These are phyloP conservation scores for Clavispora asparagi DNA, from an alignment of 805 yeast genomes.

Conservation along the genomic window DNA sequence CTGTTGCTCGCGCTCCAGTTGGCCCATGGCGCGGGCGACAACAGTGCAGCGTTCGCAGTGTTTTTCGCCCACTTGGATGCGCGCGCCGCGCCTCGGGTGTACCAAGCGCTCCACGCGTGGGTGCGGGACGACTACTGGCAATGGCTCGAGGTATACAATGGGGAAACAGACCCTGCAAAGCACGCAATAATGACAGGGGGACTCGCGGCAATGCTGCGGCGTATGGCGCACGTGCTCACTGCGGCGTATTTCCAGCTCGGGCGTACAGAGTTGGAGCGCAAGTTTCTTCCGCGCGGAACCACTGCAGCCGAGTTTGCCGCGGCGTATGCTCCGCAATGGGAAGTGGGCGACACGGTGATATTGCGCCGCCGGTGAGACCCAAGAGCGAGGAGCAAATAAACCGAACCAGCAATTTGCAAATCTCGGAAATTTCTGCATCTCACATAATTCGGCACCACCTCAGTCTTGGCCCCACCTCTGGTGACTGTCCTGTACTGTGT, in stretches of 20 bases:
- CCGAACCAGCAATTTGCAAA: too few relatives aligned
- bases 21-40: slow-evolving; percentile 34
- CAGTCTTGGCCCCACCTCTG: too few relatives aligned
- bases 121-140: slow-evolving; percentile 23
- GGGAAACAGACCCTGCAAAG: slow-evolving; percentile 26
- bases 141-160: slow-evolving; percentile 27
- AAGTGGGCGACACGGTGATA: slow-evolving; percentile 19
- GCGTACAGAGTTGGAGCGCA: slow-evolving; percentile 18
- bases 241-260: slow-evolving; percentile 36
- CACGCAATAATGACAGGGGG: slow-evolving; percentile 43
- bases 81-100: slow-evolving; percentile 9
- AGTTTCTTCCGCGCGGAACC: slow-evolving; percentile 23
- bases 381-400: too few relatives aligned
- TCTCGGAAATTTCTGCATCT: too few relatives aligned
- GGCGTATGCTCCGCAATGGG: slow-evolving; percentile 27
- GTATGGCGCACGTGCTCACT: slow-evolving; percentile 26
- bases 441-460: too few relatives aligned
- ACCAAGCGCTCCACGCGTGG: slow-evolving; percentile 22
- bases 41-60: slow-evolving; percentile 25
- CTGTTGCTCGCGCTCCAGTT: slow-evolving; percentile 42
- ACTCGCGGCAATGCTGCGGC: slow-evolving; percentile 20
- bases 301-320: slow-evolving; percentile 15
- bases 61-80: slow-evolving; percentile 22
- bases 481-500: too few relatives aligned
- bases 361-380: slow-evolving; percentile 18